These are phyloP conservation scores for Leptographium procerum DNA, from an alignment of 2,329 filamentous ascomycete species.

Conservation along the genomic window DNA sequence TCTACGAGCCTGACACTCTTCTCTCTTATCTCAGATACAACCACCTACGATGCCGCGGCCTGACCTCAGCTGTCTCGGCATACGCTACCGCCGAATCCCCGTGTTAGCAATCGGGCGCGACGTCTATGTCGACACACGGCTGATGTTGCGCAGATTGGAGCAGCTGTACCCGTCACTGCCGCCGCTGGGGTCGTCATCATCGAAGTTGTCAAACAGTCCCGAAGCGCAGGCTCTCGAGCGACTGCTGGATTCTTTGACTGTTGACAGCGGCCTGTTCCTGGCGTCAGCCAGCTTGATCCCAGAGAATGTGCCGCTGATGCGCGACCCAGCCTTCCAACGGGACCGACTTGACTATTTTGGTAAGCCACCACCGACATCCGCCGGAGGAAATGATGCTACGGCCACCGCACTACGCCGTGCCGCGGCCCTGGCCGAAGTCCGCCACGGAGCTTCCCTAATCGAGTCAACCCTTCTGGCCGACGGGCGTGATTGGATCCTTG, in stretches of 20 bases:
- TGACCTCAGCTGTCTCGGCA: conserved; percentile 47
- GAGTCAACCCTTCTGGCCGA: conserved; percentile 54
- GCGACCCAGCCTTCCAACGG: conserved; percentile 45
- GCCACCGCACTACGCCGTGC: conserved; percentile 23
- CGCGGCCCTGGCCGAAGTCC: conserved; percentile 45
- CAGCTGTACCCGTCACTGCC: conserved; percentile 23
- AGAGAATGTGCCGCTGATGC: conserved; percentile 36
- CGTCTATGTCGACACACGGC: conserved; percentile 57
- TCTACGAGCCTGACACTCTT: not conserved
- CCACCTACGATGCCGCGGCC: conserved; percentile 54
- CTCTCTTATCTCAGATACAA: conserved; percentile 40
- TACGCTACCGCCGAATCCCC: conserved; percentile 59
- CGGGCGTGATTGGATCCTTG: conserved; percentile 53
- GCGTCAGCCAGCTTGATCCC: conserved; percentile 46
- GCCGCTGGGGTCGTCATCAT: conserved; percentile 20
- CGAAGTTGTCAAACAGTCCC: conserved; percentile 14
- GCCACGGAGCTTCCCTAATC: conserved; percentile 42
- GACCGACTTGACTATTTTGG: conserved; percentile 37
- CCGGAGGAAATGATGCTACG: not conserved
- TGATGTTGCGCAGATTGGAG: conserved; percentile 57
- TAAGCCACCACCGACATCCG: not conserved
- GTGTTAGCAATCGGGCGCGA: conserved; percentile 54
- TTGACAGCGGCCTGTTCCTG: conserved; percentile 46
- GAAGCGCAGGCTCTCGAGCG: conserved; percentile 36
- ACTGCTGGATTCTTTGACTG: conserved; percentile 43